A percentile compares a stretch with the other conserved stretches of the same genome.
phyloP scores from a whole-genome alignment of 225 moss, liverwort and hornwort species.

The Asterella californica region DNA sequence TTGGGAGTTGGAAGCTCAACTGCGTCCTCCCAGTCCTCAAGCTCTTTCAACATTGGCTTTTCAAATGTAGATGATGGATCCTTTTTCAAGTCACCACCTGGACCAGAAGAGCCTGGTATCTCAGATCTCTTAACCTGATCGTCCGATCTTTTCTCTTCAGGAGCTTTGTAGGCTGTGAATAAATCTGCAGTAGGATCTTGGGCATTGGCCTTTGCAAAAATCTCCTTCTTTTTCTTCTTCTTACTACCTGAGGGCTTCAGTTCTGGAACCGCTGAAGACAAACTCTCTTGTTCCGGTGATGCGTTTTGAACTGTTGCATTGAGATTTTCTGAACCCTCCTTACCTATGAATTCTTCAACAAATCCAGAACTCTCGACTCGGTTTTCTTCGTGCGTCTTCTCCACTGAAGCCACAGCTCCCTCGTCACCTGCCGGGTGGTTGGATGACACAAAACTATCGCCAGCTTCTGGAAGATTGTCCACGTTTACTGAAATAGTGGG shows the following conservation, averaged over 20 bases:
- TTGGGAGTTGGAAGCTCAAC: constrained; percentile 78
- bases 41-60: constrained; percentile 60
- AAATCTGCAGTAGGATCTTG: constrained; percentile 85
- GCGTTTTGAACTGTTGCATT: constrained; percentile 28
- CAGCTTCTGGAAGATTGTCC: constrained; percentile 15
- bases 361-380: not conserved
- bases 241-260: constrained; percentile 50
- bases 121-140: constrained; percentile 71
- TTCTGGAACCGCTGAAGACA: constrained; percentile 25
- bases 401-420: not conserved
- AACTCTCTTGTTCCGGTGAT: constrained; percentile 43
- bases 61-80: constrained; percentile 40
- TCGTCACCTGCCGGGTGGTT: constrained; percentile 8
- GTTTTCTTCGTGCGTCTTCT: constrained; percentile 4
- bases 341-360: constrained; percentile 18
- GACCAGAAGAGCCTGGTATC: constrained; percentile 39
- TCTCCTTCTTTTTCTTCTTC: constrained; percentile 76
- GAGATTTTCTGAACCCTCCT: constrained; percentile 25
- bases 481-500: constrained; percentile 1
- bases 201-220: constrained; percentile 82
- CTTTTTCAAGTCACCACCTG: constrained; percentile 52
- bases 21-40: constrained; percentile 99
- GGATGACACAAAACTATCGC: not conserved
- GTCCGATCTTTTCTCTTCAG: constrained; percentile 77
- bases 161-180: constrained; percentile 90